Base-by-base conservation (phyloP, 352 stramenopile genomes). In the Globisporangium nagaii region DNA sequence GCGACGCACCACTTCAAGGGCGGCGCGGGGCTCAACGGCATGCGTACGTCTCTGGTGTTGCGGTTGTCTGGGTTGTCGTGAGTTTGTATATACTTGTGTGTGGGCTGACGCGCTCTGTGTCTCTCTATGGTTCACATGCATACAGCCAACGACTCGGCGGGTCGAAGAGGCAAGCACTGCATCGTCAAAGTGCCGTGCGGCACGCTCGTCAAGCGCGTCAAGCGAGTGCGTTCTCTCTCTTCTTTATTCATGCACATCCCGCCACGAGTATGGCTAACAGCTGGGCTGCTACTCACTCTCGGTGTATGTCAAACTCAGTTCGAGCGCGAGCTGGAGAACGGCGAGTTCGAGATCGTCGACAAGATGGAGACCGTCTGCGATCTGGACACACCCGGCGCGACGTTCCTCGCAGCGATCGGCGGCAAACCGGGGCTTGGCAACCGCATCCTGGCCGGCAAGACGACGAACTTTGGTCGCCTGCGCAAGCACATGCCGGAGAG, bases 361-460 rank as follows among this genome's bases (percentile, higher is more conserved):
- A 79, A 68, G 24, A 76, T 93, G 68, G 73, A 88, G 53, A 70
- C 72, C 6, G 67, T 95, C 27, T 84, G 69, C 34, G 85, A 95
- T 58, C 63, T 96, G 42, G 85, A 96, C 63, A 67, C 77, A 4
- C 60, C 76, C 36, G 85, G 79, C n/a, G 68, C 71, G 15, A 68
- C 58, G 15, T 95, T 91, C 60, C 36, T 92, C 24, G 86, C 82
- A 30, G 86, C 86, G 2, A 81, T 71, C 13, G 86, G 86, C 22
- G 86, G 86, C 55, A 93, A 91, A 30, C 85, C 85, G 22, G 86
- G 86, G 10, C 66, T 94, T 0, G 86, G 86, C 9, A 96, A 95
- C 53, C 81, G 84, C 36, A 93, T 95, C 27, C 66, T 95, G 28
- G 75, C 84, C 0, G 79, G 81, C 40, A 95, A 90, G 59, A 88